A percentile compares a stretch with the other conserved stretches of the same genome.
These are phyloP conservation scores for Boletellus emodensis DNA, from an alignment of 768 basidiomycete genomes.

Conservation along the genomic window DNA sequence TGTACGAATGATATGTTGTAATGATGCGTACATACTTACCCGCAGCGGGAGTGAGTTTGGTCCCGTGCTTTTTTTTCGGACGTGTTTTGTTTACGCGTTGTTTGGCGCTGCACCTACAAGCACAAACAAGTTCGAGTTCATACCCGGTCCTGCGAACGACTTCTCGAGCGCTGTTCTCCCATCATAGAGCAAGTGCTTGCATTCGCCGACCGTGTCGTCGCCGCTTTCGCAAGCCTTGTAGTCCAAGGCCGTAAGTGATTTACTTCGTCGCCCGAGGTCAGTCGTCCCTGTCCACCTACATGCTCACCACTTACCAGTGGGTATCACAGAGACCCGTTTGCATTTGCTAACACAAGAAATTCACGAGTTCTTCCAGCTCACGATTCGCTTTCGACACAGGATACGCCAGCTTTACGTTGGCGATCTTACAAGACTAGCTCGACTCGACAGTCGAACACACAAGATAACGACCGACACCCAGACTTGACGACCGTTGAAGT, in stretches of 20 bases:
- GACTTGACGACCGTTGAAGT: conserved; percentile 23
- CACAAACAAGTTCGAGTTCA: conserved; percentile 34
- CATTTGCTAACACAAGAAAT: conserved; percentile 19
- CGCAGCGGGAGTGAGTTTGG: background rate
- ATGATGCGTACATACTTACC: too few species aligned
- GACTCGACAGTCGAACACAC: conserved; percentile 11
- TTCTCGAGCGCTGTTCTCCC: conserved; percentile 12
- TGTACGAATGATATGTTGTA: conserved; percentile 2
- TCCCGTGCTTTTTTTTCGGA: conserved; percentile 21
- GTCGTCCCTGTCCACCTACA: background rate
- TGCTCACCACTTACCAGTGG: background rate
- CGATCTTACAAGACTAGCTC: conserved; percentile 16
- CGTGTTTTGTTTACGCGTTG: conserved; percentile 31
- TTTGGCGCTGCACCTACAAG: conserved; percentile 25
- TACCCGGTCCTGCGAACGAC: background rate
- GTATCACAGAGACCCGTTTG: conserved; percentile 10
- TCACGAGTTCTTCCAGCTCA: conserved; percentile 24
- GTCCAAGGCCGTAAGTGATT: conserved; percentile 25
- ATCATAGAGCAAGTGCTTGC: conserved; percentile 21
- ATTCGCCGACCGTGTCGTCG: conserved; percentile 17
- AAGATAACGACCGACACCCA: conserved; percentile 20
- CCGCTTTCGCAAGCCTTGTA: conserved; percentile 17
- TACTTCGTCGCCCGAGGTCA: conserved; percentile 21
- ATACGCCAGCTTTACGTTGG: conserved; percentile 14
- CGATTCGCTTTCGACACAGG: conserved; percentile 16